Percentiles rank a stretch among this genome's conserved stretches.
Evolutionary conservation across 1,139 yeast genomes (phyloP).

Genomic region (Candida frijolesensis): DNA sequence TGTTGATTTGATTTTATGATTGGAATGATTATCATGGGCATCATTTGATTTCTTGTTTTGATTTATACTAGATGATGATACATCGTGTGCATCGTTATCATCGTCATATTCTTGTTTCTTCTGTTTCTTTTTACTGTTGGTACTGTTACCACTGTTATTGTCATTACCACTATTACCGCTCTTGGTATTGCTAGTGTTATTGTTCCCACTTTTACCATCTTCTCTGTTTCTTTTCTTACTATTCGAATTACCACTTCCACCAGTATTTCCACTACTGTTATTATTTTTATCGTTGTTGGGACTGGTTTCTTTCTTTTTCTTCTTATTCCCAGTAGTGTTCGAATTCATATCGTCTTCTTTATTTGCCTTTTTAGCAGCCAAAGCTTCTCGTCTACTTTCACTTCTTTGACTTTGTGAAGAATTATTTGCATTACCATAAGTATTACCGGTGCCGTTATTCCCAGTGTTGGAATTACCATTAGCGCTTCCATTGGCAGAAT

Average conservation of each 20-base stretch:
- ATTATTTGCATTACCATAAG: conserved; percentile 23
- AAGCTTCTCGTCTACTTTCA: conserved; percentile 87
- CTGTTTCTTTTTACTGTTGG: conserved; percentile 1
- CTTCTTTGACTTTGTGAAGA: conserved; percentile 72
- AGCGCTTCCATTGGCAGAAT: conserved; percentile 39
- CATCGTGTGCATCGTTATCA: conserved; percentile 5
- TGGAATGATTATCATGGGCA: conserved; percentile 1
- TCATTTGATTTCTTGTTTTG: conserved; percentile 2
- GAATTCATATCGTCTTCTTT: conserved; percentile 36
- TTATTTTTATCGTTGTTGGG: conserved; percentile 1
- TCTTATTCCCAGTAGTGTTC: conserved; percentile 18
- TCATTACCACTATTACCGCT: neutral
- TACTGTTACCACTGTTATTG: neutral
- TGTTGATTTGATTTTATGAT: neutral
- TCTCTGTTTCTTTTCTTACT: conserved; percentile 7
- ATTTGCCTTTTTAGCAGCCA: conserved; percentile 78
- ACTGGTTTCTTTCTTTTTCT: conserved; percentile 22
- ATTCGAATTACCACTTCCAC: neutral
- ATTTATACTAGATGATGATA: conserved; percentile 1
- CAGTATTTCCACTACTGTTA: too few relatives aligned
- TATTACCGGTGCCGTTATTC: conserved; percentile 17
- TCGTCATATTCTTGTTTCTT: conserved; percentile 2
- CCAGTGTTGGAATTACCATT: conserved; percentile 19
- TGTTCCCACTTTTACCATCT: conserved; percentile 3
- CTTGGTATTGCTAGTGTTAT: neutral